phyloP scores from a whole-genome alignment of 345 rosid genomes.

The Arabidopsis arenosa region DNA sequence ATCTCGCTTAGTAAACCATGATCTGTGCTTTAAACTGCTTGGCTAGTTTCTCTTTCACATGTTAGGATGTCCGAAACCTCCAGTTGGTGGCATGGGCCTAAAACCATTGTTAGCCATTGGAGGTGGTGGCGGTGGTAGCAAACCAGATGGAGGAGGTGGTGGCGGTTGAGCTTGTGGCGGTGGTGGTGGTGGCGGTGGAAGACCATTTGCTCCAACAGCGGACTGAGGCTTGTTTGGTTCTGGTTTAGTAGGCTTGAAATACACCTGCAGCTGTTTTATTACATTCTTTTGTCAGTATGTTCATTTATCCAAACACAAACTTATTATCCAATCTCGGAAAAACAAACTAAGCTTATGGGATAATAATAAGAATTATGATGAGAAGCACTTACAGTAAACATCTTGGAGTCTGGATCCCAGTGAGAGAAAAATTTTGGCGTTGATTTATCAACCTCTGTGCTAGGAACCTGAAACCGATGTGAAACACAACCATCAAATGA shows the following conservation, averaged over 20 bases:
- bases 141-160: constrained; percentile 72
- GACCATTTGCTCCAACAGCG: constrained; percentile 65
- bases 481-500: constrained; percentile 16
- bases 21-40: constrained; percentile 11
- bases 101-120: constrained; percentile 78
- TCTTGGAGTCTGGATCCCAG: constrained; percentile 99
- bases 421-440: constrained; percentile 97
- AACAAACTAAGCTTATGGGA: neutral
- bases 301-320: neutral
- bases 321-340: neutral
- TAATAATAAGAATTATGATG: neutral
- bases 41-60: constrained; percentile 39
- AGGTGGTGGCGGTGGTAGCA: constrained; percentile 80
- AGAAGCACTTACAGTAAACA: constrained; percentile 81
- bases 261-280: constrained; percentile 78
- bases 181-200: constrained; percentile 69
- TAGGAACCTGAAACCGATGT: constrained; percentile 74
- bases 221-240: constrained; percentile 80
- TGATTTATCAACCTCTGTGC: constrained; percentile 96
- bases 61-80: constrained; percentile 57
- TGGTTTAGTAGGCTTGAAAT: constrained; percentile 79
- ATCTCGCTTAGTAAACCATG: constrained; percentile 1
- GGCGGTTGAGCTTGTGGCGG: constrained; percentile 75
- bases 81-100: constrained; percentile 78
- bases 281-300: neutral